Base-by-base conservation (phyloP, 1,284 basidiomycete genomes). In the Malassezia brasiliensis region DNA sequence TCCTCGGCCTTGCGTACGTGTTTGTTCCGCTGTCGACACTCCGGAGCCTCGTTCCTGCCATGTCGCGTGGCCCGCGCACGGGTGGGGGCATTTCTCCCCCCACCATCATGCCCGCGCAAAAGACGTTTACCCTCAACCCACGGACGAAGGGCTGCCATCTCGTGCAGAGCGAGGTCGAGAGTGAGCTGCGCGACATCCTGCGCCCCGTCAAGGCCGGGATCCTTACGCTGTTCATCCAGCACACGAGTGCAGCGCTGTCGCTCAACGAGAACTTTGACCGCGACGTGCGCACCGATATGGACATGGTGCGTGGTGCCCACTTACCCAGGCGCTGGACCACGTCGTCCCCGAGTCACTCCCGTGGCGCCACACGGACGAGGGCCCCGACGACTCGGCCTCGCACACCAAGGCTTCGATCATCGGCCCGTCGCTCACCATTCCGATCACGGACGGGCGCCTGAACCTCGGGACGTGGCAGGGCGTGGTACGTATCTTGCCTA, bases 401-500 rank as follows among this genome's bases (percentile, higher is more conserved):
- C 90, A 96, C 75, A 88, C 88, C 25, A 94, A 94, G 75, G 82
- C 87, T 3, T 83, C 87, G 2, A 79, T 94, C 32, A 78, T 91
- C 47, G 90, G 90, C 30, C 81, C 85, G 19, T 84, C 85, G 1
- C 80, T 93, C 64, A 84, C 85, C 12, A 79, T 93, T 28, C 90
- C 90, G 4, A 89, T 94, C 66, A 87, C 87, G 1, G 81, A 86
- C 56, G 88, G 86, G 2, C 79, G 80, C 44, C 77, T 93, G 60
- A 88, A 86, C 63, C 78, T 91, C 37, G 90, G 89, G 5, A 91
- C 87, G 17, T 94, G 89, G 90, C 90, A 93, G 80, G 88, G 85
- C 80, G 41, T 61, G 35, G 59, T 56, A 47, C 32, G 55, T 56
- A 22, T 2, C 9, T 40, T 40, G 17, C 4, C 25, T 7, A n/a